Evolutionary conservation across 2,329 filamentous ascomycete genomes (phyloP), one percentile per base, ranked within the genome.

Genomic region (Ceratocystis cubensis): DNA sequence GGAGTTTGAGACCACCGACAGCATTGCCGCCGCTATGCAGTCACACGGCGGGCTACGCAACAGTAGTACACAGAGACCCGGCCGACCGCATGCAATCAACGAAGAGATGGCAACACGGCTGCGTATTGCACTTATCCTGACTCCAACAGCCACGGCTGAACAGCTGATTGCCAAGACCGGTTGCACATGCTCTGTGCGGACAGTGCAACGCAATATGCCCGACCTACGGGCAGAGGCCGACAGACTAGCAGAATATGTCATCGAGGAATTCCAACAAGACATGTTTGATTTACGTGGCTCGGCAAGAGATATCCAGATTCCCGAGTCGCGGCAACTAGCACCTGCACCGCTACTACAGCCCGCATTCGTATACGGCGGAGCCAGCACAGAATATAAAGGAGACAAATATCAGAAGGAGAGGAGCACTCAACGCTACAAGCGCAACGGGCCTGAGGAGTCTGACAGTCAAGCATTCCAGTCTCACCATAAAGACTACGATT

Each of bases 171-270:
- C 48, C n/a, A 57, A 63, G 37, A 66, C 66, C 4, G 61, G 64
- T n/a, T 68, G 66, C 33, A 63, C 66, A 6, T 68, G 66, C 30
- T 68, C 66, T 7, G 61, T 65, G 48, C 64, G 66, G 25, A 68
- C 66, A 13, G 66, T 68, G 10, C 66, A 68, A 61, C 63, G 66
- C 5, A 65, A 46, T 25, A 68, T 68, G 66, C 56, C 63, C 8
- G 25, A 46, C 30, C 17, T 68, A 53, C 56, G 66, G 25, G 63
- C 33, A 13, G 66, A 68, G 45, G 66, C 66, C 3, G 66, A 68
- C n/a, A 25, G 63, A 37, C 28, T 68, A 6, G 66, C 66, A 17
- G 45, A 68, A 28, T 63, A 65, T 48, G 63, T 68, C 15, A 68
- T 68, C 15, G 57, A 68, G 30, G 66, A 68, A 30, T 67, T 64